These are phyloP conservation scores for Tetrahymena borealis DNA, from an alignment of 73 alveolate species.

Conservation along the genomic window DNA sequence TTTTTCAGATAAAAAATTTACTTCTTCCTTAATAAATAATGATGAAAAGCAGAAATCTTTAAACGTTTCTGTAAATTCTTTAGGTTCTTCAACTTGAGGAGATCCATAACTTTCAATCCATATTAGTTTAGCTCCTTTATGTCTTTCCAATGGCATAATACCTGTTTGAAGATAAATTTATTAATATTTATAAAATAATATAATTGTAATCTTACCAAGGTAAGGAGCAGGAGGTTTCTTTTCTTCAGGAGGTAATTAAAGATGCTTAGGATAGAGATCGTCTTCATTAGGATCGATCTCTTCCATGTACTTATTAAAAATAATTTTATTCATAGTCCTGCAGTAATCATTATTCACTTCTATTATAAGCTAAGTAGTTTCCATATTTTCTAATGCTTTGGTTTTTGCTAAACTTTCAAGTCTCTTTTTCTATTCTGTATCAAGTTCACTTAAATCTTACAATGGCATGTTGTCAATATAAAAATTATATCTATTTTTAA, in stretches of 20 bases:
- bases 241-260: conserved; percentile 46
- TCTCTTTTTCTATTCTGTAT: conserved; percentile 67
- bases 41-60: conserved; percentile 81
- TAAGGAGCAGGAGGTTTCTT: conserved; percentile 43
- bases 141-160: not conserved
- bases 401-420: conserved; percentile 48
- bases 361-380: conserved; percentile 48
- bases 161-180: too few species aligned
- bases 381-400: conserved; percentile 43
- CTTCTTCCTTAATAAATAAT: conserved; percentile 76
- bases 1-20: conserved; percentile 21
- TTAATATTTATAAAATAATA: not conserved
- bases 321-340: conserved; percentile 94
- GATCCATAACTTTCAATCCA: not conserved
- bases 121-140: not conserved
- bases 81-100: conserved; percentile 9
- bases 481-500: conserved; percentile 60
- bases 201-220: conserved; percentile 7
- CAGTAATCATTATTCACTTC: conserved; percentile 85
- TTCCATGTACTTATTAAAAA: conserved; percentile 79
- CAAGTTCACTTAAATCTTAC: conserved; percentile 75
- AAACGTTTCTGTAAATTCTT: conserved; percentile 81
- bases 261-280: conserved; percentile 52
- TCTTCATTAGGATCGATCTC: conserved; percentile 26
- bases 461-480: conserved; percentile 86